Conservation (phyloP, 1,284 basidiomycete genomes). For the Puccinia hordei region DNA sequence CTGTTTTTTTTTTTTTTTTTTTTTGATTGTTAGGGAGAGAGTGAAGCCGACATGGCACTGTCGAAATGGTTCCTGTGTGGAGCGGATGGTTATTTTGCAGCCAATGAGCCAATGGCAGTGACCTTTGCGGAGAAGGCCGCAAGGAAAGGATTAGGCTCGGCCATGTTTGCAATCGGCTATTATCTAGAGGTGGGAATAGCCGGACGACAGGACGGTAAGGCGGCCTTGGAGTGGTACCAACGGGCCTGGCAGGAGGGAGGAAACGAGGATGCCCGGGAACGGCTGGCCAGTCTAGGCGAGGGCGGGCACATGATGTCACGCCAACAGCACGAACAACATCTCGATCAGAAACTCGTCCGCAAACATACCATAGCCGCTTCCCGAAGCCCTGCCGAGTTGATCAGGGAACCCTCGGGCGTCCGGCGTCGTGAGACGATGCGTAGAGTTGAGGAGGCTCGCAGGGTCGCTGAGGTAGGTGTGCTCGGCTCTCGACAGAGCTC, state of each 20-base stretch:
- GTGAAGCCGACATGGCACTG: slow-evolving; percentile 92
- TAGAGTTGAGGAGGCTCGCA: slow-evolving; percentile 26
- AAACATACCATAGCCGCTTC: slow-evolving; percentile 73
- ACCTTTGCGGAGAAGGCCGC: slow-evolving; percentile 92
- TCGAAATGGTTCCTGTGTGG: slow-evolving; percentile 95
- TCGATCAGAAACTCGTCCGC: slow-evolving; percentile 76
- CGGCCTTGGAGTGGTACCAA: slow-evolving; percentile 70
- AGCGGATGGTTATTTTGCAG: slow-evolving; percentile 75
- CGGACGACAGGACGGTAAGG: slow-evolving; percentile 68
- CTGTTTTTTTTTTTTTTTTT: background rate
- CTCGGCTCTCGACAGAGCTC: background rate
- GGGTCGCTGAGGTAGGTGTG: background rate
- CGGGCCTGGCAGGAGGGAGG: slow-evolving; percentile 73
- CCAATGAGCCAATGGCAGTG: slow-evolving; percentile 82
- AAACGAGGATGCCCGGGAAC: slow-evolving; percentile 76
- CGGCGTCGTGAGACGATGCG: slow-evolving; percentile 23
- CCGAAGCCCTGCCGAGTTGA: background rate
- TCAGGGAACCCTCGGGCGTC: background rate
- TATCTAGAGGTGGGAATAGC: slow-evolving; percentile 72
- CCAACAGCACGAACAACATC: slow-evolving; percentile 75
- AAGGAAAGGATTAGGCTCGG: slow-evolving; percentile 73
- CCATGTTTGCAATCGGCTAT: slow-evolving; percentile 93
- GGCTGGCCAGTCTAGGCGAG: slow-evolving; percentile 70
- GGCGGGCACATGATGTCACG: slow-evolving; percentile 70
- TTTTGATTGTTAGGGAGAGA: slow-evolving; percentile 65